Evolutionary conservation across 2,329 filamentous ascomycete species (phyloP).

Genomic region (Chaetomium strumarium): DNA sequence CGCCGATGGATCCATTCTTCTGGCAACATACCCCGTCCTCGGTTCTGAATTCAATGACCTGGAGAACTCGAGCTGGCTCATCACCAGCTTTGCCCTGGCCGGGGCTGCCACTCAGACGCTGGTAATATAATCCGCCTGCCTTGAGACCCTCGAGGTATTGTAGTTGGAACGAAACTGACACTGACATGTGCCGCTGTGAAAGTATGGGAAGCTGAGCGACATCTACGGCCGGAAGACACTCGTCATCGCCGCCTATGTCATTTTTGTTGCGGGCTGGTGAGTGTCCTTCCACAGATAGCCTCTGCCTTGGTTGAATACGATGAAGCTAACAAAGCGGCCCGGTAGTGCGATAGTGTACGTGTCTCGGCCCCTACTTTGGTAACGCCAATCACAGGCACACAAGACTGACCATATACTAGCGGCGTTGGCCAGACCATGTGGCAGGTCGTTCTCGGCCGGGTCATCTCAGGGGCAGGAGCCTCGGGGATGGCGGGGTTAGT

Average conservation of each 20-base stretch:
- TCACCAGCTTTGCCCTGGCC: conserved; percentile 47
- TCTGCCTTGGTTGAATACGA: not conserved
- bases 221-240: conserved; percentile 51
- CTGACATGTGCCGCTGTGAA: not conserved
- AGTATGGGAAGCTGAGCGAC: conserved; percentile 52
- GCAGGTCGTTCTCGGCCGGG: conserved; percentile 44
- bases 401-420: conserved; percentile 17
- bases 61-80: conserved; percentile 52
- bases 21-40: conserved; percentile 60
- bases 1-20: conserved; percentile 56
- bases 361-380: too few species aligned
- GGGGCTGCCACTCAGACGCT: conserved; percentile 47
- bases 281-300: conserved; percentile 17
- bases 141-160: not conserved
- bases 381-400: too few species aligned
- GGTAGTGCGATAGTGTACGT: conserved; percentile 31
- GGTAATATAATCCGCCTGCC: too few species aligned
- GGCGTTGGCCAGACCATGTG: conserved; percentile 42
- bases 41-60: conserved; percentile 55
- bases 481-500: conserved; percentile 47
- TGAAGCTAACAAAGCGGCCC: not conserved
- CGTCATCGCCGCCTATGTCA: conserved; percentile 42
- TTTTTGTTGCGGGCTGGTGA: conserved; percentile 47
- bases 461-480: conserved; percentile 47
- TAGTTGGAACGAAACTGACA: too few species aligned